Evolutionary conservation across 371 early-diverging fungal species (phyloP), one percentile per base, ranked within the genome.

Genomic region (Batrachochytrium dendrobatidis): DNA sequence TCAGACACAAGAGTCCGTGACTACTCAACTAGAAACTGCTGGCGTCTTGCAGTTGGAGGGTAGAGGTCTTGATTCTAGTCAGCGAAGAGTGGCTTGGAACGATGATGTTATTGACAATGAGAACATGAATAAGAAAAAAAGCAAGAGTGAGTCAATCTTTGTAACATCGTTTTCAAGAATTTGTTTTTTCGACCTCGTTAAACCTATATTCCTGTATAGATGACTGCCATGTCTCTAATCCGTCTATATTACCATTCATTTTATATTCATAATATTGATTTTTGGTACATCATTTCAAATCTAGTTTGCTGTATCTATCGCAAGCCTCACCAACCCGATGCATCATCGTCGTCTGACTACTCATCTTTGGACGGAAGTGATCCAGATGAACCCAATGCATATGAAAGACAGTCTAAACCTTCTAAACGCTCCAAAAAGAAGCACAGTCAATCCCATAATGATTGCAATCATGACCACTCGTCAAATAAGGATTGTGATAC

Each of bases 251-350:
- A 17, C 5, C 3, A 7, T 7, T 18, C 53, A 7, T n/a, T n/a
- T n/a, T n/a, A n/a, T n/a, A n/a, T n/a, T n/a, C n/a, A n/a, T n/a
- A n/a, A n/a, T n/a, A n/a, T n/a, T n/a, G n/a, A n/a, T n/a, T n/a
- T n/a, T n/a, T n/a, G n/a, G n/a, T n/a, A n/a, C n/a, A n/a, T n/a
- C n/a, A n/a, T n/a, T n/a, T n/a, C n/a, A n/a, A n/a, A n/a, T n/a
- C n/a, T 65, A 88, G 89, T 91, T 45, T 92, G 92, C 73, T 92
- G 93, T 65, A 92, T 92, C 39, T 92, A 83, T 65, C 87, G 83
- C 64, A 83, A 79, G 61, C 84, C 88, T 58, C 83, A 79, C 49
- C 72, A 67, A 32, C 78, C 87, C 56, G 92, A 85, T 52, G 90
- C 88, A 62, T 83, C 84, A 58, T 58, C 67, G 18, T 72, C 72